phyloP scores from a whole-genome alignment of 2,329 filamentous ascomycete species.

The Kalmusia sp. region DNA sequence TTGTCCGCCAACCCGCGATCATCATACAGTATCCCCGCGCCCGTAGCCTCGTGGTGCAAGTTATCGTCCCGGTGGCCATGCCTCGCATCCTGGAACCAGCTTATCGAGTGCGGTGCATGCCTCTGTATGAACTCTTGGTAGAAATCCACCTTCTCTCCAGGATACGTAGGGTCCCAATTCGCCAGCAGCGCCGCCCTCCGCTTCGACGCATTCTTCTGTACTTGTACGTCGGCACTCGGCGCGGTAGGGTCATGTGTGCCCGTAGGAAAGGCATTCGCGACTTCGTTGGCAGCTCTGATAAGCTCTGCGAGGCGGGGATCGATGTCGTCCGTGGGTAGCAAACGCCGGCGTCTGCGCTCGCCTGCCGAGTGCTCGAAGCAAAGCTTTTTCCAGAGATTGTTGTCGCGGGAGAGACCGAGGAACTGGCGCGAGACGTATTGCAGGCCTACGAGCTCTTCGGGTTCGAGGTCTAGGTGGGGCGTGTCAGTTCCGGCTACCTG shows the following conservation, averaged over 20 bases:
- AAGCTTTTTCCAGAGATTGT: constrained; percentile 75
- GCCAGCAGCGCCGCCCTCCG: constrained; percentile 67
- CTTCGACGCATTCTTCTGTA: constrained; percentile 36
- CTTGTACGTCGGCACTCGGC: constrained; percentile 40
- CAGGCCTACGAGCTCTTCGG: constrained; percentile 68
- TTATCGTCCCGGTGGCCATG: constrained; percentile 47
- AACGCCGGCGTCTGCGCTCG: constrained; percentile 63
- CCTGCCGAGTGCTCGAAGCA: constrained; percentile 76
- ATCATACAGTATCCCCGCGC: constrained; percentile 70
- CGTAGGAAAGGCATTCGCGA: constrained; percentile 32
- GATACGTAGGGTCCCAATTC: constrained; percentile 84
- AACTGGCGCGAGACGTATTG: constrained; percentile 74
- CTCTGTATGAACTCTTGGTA: constrained; percentile 89
- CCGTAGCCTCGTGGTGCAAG: constrained; percentile 70
- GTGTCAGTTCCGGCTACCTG: constrained; percentile 21
- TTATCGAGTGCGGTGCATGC: constrained; percentile 74
- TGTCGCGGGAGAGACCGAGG: constrained; percentile 73
- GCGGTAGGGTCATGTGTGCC: constrained; percentile 31
- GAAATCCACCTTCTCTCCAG: constrained; percentile 77
- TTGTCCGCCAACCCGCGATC: constrained; percentile 61
- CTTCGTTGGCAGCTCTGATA: constrained; percentile 49
- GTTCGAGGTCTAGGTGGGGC: constrained; percentile 64
- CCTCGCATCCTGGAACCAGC: constrained; percentile 75
- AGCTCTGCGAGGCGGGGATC: constrained; percentile 53
- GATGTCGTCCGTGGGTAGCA: constrained; percentile 37